These are phyloP conservation scores for Coelastrella sp. DNA, from an alignment of 139 green algal species.

Conservation along the genomic window DNA sequence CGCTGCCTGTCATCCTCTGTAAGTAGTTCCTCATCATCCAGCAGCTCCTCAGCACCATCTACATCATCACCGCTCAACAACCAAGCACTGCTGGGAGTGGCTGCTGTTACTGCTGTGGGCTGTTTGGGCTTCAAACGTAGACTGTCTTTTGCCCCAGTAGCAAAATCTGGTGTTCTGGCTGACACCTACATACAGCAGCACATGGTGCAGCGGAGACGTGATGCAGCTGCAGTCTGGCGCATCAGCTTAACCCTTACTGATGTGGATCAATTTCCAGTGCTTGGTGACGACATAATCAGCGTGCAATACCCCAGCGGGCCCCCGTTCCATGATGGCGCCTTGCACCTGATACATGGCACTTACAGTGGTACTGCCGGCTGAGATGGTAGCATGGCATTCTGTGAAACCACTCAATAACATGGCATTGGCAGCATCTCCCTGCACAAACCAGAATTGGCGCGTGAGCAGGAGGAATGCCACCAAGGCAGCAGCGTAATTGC, in stretches of 20 bases:
- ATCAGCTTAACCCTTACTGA: no score
- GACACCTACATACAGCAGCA: conserved; percentile 1
- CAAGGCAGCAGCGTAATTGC: neutral
- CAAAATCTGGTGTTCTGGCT: neutral
- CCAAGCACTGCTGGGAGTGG: conserved; percentile 49
- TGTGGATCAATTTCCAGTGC: no score
- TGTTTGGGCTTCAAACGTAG: conserved; percentile 61
- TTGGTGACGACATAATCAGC: no score
- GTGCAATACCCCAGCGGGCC: no score
- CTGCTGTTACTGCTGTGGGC: conserved; percentile 31
- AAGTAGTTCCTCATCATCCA: conserved; percentile 95
- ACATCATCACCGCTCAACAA: conserved; percentile 50
- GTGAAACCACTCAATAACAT: conserved; percentile 72
- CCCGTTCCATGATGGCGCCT: neutral
- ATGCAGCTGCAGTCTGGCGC: no score
- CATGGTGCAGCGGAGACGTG: no score
- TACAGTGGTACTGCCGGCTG: conserved; percentile 22
- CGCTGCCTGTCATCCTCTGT: conserved; percentile 86
- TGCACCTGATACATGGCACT: neutral
- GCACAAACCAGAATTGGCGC: neutral
- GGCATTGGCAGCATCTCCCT: conserved; percentile 19
- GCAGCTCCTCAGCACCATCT: conserved; percentile 86
- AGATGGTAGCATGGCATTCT: conserved; percentile 21
- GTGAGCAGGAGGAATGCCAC: neutral
- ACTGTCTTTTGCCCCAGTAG: conserved; percentile 51